These are phyloP conservation scores for Fusarium ambrosium DNA, from an alignment of 2,329 filamentous ascomycete genomes.

Conservation along the genomic window DNA sequence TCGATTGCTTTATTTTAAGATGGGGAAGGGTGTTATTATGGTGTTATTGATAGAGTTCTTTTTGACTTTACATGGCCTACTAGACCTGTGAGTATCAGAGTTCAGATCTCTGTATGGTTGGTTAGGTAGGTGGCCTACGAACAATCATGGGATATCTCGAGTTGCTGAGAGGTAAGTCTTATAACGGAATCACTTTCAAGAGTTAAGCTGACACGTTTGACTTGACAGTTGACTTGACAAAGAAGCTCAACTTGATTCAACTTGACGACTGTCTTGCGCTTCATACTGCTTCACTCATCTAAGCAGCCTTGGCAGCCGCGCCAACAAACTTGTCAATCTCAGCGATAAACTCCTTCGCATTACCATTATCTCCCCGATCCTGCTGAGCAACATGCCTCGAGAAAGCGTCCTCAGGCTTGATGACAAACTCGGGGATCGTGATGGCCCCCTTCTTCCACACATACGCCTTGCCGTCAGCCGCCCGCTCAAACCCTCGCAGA, in stretches of 20 bases:
- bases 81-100: neutral
- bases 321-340: slow-evolving; percentile 30
- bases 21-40: neutral
- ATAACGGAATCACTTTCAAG: neutral
- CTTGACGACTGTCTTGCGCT: neutral
- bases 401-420: slow-evolving; percentile 38
- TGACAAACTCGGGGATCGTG: slow-evolving; percentile 37
- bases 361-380: slow-evolving; percentile 20
- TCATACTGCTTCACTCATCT: neutral
- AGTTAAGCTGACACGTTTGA: neutral
- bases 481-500: slow-evolving; percentile 32
- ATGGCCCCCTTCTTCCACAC: slow-evolving; percentile 35
- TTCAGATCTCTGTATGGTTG: neutral
- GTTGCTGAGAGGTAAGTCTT: neutral
- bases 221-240: neutral
- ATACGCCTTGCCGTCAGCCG: slow-evolving; percentile 16
- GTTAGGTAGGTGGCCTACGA: neutral
- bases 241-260: neutral
- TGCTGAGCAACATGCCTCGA: slow-evolving; percentile 34
- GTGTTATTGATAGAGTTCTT: neutral
- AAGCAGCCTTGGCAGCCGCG: neutral
- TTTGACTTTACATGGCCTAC: neutral
- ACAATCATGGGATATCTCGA: neutral
- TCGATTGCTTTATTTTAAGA: slow-evolving; percentile 8
- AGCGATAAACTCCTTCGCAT: slow-evolving; percentile 31